Percentiles rank a stretch among this genome's conserved stretches.
phyloP scores from a whole-genome alignment of 331 rosid genomes.

The Telfairia occidentalis region DNA sequence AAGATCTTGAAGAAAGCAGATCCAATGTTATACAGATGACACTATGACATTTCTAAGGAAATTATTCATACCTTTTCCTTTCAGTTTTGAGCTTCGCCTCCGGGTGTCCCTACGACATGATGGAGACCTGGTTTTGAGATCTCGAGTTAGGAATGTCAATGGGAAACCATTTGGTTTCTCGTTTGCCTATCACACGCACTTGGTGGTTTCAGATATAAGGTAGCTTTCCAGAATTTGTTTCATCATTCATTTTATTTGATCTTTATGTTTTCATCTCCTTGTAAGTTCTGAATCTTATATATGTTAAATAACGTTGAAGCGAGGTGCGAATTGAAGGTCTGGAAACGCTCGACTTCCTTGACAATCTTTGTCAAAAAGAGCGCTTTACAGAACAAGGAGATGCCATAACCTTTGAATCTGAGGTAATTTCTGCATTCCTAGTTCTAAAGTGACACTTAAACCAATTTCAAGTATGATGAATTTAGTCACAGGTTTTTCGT shows the following conservation, averaged over 20 bases:
- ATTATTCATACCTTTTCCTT: slow-evolving; percentile 5
- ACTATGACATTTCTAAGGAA: not conserved
- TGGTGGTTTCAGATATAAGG: slow-evolving; percentile 80
- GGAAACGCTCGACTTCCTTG: slow-evolving; percentile 85
- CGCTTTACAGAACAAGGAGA: slow-evolving; percentile 98
- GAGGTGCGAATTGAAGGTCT: slow-evolving; percentile 93
- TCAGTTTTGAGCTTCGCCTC: slow-evolving; percentile 81
- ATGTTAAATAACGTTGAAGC: slow-evolving; percentile 21
- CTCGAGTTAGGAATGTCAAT: slow-evolving; percentile 61
- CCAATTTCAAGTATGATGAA: not conserved
- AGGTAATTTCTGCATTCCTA: slow-evolving; percentile 24
- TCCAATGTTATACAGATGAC: not conserved
- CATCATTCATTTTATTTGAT: not conserved
- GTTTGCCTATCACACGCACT: slow-evolving; percentile 79
- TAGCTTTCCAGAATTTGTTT: slow-evolving; percentile 14
- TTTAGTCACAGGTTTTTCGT: not conserved
- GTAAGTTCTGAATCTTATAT: not conserved
- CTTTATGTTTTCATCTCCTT: not conserved
- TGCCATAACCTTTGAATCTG: slow-evolving; percentile 83
- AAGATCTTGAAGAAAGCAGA: not conserved
- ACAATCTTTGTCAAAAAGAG: slow-evolving; percentile 65
- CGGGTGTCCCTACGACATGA: slow-evolving; percentile 52
- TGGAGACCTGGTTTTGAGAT: slow-evolving; percentile 58
- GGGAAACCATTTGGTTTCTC: slow-evolving; percentile 84
- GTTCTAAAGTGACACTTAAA: not conserved